Percentiles rank a stretch among this genome's conserved stretches.
Evolutionary conservation across 108 stramenopile species (phyloP).

Genomic region (Pelagomonas calceolata): DNA sequence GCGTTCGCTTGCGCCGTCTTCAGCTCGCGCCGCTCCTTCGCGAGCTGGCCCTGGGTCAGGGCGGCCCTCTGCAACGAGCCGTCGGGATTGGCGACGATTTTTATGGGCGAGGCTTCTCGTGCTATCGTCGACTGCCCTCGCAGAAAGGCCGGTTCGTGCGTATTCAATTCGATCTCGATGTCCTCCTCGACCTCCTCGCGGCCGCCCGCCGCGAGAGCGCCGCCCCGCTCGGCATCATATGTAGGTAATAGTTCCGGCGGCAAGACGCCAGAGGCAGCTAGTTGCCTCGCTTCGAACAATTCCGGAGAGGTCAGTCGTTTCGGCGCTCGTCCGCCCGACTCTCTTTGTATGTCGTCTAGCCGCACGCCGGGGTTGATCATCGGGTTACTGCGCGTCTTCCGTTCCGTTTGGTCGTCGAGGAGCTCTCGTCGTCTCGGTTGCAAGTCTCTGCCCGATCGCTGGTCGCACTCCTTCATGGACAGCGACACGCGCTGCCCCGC

Average conservation of each 20-base stretch:
- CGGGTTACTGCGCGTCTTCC: not conserved
- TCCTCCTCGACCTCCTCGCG: slow-evolving; percentile 90
- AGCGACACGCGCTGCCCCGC: slow-evolving; percentile 51
- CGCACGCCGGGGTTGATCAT: not conserved
- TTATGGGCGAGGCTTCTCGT: slow-evolving; percentile 59
- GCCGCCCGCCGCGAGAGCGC: slow-evolving; percentile 78
- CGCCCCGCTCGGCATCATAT: slow-evolving; percentile 71
- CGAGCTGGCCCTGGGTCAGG: slow-evolving; percentile 75
- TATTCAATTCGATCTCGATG: slow-evolving; percentile 85
- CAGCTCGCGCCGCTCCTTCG: slow-evolving; percentile 91
- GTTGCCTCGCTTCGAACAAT: slow-evolving; percentile 89
- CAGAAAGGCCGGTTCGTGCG: slow-evolving; percentile 87
- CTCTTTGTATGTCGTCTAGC: not conserved
- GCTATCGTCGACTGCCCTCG: slow-evolving; percentile 77
- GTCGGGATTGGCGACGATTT: slow-evolving; percentile 95
- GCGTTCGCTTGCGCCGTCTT: slow-evolving; percentile 88
- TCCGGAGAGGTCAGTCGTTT: slow-evolving; percentile 88
- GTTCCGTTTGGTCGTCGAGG: slow-evolving; percentile 5
- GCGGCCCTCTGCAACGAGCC: slow-evolving; percentile 92
- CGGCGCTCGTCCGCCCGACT: slow-evolving; percentile 22
- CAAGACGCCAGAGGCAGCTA: slow-evolving; percentile 88
- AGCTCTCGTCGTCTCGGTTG: slow-evolving; percentile 53
- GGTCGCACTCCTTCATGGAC: slow-evolving; percentile 87
- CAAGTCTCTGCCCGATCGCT: slow-evolving; percentile 70
- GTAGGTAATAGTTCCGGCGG: slow-evolving; percentile 91